Percentiles rank a stretch among this genome's conserved stretches.
These are phyloP conservation scores for Ceratocystis alfenasii DNA, from an alignment of 2,329 filamentous ascomycete species.

Conservation along the genomic window DNA sequence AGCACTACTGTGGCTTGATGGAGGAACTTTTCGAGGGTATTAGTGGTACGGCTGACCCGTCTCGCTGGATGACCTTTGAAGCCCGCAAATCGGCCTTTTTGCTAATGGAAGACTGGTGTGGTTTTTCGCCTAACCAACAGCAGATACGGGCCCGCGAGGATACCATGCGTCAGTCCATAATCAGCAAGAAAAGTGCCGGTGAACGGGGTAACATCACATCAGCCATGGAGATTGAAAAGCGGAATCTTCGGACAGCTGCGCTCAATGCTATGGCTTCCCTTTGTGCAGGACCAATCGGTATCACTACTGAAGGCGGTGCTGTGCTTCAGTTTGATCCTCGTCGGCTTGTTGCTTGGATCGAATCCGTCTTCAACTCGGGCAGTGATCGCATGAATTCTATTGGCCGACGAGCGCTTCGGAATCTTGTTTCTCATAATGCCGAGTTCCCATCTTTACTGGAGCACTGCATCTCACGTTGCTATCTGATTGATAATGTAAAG, in stretches of 20 bases:
- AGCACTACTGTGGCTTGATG: slow-evolving; percentile 87
- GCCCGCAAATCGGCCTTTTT: slow-evolving; percentile 89
- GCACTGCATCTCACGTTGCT: slow-evolving; percentile 84
- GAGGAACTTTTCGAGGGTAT: slow-evolving; percentile 89
- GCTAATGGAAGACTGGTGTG: slow-evolving; percentile 98
- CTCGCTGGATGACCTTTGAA: slow-evolving; percentile 95
- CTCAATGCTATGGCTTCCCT: slow-evolving; percentile 91
- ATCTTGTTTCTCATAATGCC: slow-evolving; percentile 80
- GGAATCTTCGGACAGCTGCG: slow-evolving; percentile 78
- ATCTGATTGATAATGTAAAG: slow-evolving; percentile 66
- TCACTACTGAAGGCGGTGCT: slow-evolving; percentile 79
- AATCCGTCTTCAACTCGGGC: slow-evolving; percentile 81
- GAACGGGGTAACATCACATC: slow-evolving; percentile 71
- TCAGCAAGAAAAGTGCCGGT: slow-evolving; percentile 63
- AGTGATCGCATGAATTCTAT: slow-evolving; percentile 89
- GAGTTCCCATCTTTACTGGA: slow-evolving; percentile 77
- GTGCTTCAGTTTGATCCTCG: slow-evolving; percentile 82
- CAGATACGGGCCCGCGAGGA: slow-evolving; percentile 76
- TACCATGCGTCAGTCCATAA: slow-evolving; percentile 71
- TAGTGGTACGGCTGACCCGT: slow-evolving; percentile 70
- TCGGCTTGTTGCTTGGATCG: slow-evolving; percentile 89
- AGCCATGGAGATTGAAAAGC: slow-evolving; percentile 93
- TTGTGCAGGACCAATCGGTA: slow-evolving; percentile 73
- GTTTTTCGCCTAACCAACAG: slow-evolving; percentile 80
- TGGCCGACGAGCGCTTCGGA: slow-evolving; percentile 75